Conservation (phyloP, 225 moss, liverwort and hornwort genomes). For the Sphagnum contortum region DNA sequence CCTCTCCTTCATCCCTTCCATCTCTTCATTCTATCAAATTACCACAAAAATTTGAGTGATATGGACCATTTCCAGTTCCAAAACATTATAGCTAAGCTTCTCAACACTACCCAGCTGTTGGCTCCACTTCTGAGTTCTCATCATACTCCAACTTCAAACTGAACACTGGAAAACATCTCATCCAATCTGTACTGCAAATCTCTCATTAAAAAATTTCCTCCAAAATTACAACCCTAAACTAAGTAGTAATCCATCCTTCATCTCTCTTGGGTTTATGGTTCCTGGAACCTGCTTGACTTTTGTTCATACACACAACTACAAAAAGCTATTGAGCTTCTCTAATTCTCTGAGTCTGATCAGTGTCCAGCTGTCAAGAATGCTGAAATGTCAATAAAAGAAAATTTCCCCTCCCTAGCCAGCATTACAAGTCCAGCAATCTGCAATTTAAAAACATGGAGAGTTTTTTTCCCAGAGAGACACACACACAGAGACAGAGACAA, state of each 20-base stretch:
- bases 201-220: too few relatives aligned
- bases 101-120: slow-evolving; percentile 2
- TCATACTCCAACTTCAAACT: slow-evolving; percentile 7
- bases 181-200: too few relatives aligned
- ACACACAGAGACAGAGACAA: not conserved
- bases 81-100: not conserved
- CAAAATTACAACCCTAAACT: too few relatives aligned
- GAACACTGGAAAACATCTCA: not conserved
- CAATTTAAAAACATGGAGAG: not conserved
- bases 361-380: not conserved
- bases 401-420: too few relatives aligned
- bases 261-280: too few relatives aligned
- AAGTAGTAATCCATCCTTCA: too few relatives aligned
- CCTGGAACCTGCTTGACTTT: too few relatives aligned
- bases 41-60: slow-evolving; percentile 3
- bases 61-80: not conserved
- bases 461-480: not conserved
- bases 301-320: too few relatives aligned
- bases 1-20: slow-evolving; percentile 72
- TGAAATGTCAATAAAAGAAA: not conserved
- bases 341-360: not conserved
- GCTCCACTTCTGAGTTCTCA: slow-evolving; percentile 6
- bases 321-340: too few relatives aligned
- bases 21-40: slow-evolving; percentile 59
- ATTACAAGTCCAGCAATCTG: not conserved